Evolutionary conservation across 2,329 filamentous ascomycete species (phyloP).

Genomic region (Elsinoe ampelina): DNA sequence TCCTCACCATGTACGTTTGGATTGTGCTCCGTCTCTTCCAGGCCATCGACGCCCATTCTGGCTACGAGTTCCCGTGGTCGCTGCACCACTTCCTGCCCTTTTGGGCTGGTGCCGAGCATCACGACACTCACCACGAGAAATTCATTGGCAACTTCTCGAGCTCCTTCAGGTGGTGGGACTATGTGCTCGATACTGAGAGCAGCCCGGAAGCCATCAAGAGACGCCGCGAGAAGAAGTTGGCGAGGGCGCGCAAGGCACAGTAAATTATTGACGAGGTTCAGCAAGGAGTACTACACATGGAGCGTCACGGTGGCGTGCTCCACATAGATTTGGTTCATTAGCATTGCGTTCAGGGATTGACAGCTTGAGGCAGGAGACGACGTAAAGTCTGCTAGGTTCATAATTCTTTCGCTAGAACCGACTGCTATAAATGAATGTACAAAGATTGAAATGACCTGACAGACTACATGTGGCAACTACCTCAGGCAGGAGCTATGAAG

Average conservation of each 20-base stretch:
- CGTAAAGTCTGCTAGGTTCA: too few species aligned
- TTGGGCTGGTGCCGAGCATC: slow-evolving; percentile 95
- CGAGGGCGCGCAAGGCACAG: slow-evolving; percentile 60
- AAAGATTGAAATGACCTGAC: too few species aligned
- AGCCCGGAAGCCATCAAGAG: slow-evolving; percentile 77
- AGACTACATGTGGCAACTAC: too few species aligned
- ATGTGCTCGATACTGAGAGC: slow-evolving; percentile 83
- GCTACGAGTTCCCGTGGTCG: slow-evolving; percentile 97
- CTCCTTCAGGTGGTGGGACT: slow-evolving; percentile 99
- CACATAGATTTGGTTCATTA: too few species aligned
- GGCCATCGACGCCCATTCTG: slow-evolving; percentile 93
- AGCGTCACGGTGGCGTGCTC: neutral
- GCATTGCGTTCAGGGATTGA: too few species aligned
- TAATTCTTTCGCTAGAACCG: too few species aligned
- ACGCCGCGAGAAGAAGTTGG: slow-evolving; percentile 69
- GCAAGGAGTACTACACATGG: neutral
- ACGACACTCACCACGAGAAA: slow-evolving; percentile 94
- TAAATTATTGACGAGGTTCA: slow-evolving; percentile 28
- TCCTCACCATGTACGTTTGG: slow-evolving; percentile 97
- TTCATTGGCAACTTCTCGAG: slow-evolving; percentile 98
- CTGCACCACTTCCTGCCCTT: slow-evolving; percentile 92
- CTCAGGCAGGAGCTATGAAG: too few species aligned
- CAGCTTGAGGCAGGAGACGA: too few species aligned
- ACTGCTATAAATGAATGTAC: too few species aligned
- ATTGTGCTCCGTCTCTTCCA: slow-evolving; percentile 89